Base-by-base conservation (phyloP, 176 grass and related monocot genomes). In the Ananas comosus region DNA sequence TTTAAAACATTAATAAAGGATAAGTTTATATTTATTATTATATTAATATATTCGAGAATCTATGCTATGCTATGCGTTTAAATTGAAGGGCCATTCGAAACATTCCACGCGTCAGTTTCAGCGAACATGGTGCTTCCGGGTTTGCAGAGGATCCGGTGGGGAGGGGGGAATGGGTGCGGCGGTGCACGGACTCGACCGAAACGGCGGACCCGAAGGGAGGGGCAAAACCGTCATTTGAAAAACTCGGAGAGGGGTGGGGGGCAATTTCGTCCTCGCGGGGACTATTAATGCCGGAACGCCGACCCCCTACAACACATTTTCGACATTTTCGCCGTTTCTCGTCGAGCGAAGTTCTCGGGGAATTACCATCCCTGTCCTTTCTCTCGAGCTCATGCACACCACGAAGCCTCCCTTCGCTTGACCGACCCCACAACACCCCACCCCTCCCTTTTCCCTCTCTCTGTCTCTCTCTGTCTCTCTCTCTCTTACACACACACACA, bases 341-440 rank as follows among this genome's bases (percentile, higher is more conserved):
- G 9, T 61, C 17, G 56, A 4, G 21, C 56, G 14, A 9, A 61
- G 56, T 61, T 49, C 66, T 51, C 56, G 28, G 29, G 47, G 65
- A 80, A 70, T 83, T 83, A 80, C 78, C 85, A 74, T 80, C 80
- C 85, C 79, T 86, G 65, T 74, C 86, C 90, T 73, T 54, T 12
- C 66, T 54, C 10, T 47, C 61, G 52, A 12, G 52, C 54, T 47
- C 33, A 42, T 63, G 56, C 56, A 29, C 17, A 13, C 19, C 64
- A 65, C 64, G 64, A 65, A 65, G 11, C 12, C 64, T 28, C 19
- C 11, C 56, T 16, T 18, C 56, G 33, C 33, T 42, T 42, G 33
- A 7, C 33, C 33, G 4, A 42, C 33, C 33, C 33, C 33, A 27
- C 25, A 27, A 27, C 25, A 42, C 5, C 33, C 33, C 29, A 33